Evolutionary conservation across 148 eudicot genomes (phyloP).

Genomic region (Amaranthus cruentus): DNA sequence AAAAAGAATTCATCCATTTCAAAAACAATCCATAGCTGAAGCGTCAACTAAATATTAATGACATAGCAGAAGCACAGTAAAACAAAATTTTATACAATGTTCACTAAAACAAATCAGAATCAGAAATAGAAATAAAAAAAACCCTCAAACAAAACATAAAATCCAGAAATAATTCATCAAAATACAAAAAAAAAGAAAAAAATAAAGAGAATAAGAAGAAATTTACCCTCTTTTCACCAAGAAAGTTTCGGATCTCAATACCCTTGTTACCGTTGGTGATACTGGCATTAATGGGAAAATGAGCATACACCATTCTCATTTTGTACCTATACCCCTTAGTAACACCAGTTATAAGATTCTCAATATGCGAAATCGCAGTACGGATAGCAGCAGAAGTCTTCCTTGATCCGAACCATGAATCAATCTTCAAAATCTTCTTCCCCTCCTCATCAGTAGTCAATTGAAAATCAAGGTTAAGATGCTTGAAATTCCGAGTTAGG

Average conservation of each 20-base stretch:
- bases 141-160: background rate
- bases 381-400: conserved; percentile 59
- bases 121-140: background rate
- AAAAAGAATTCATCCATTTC: background rate
- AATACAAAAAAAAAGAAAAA: background rate
- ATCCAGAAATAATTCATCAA: background rate
- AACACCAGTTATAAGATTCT: conserved; percentile 51
- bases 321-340: conserved; percentile 50
- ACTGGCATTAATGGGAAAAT: conserved; percentile 63
- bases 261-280: conserved; percentile 32
- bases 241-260: conserved; percentile 66
- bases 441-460: conserved; percentile 42
- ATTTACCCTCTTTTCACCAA: conserved; percentile 61
- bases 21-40: no score
- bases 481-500: conserved; percentile 55
- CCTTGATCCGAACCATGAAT: conserved; percentile 56
- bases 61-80: no score
- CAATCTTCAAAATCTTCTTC: conserved; percentile 40
- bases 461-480: conserved; percentile 58
- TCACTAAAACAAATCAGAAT: background rate
- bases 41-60: no score
- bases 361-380: conserved; percentile 52
- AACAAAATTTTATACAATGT: no score
- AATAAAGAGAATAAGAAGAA: background rate
- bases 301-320: conserved; percentile 76